Evolutionary conservation across 2,329 filamentous ascomycete genomes (phyloP).

Genomic region (Albifimbria verrucaria): DNA sequence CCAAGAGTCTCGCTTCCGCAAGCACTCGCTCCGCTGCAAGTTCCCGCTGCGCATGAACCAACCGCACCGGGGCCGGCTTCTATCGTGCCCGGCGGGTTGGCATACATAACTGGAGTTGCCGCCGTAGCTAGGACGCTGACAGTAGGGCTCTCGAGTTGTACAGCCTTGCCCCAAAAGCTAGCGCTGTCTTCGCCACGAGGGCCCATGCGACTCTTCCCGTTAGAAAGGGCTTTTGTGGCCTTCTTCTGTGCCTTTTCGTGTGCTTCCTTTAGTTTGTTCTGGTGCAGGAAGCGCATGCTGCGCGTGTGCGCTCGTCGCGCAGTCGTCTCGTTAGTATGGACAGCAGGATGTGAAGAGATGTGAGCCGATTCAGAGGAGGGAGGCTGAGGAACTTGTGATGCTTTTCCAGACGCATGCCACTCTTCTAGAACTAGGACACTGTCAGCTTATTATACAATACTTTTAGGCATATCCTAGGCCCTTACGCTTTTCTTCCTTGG

Average conservation of each 20-base stretch:
- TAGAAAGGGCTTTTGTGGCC: background rate
- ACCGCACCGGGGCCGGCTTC: background rate
- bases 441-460: rapidly evolving
- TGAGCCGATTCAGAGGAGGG: slow-evolving; percentile 60
- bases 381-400: slow-evolving; percentile 26
- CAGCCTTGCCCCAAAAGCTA: slow-evolving; percentile 10
- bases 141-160: slow-evolving; percentile 7
- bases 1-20: background rate
- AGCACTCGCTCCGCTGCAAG: background rate
- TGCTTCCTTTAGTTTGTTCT: background rate
- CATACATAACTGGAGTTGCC: slow-evolving; percentile 11
- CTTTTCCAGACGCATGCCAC: slow-evolving; percentile 46
- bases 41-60: background rate
- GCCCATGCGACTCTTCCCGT: slow-evolving; percentile 7
- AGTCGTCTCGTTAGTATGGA: slow-evolving; percentile 25
- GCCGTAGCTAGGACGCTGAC: slow-evolving; percentile 6
- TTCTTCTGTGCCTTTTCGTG: background rate
- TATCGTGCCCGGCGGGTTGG: slow-evolving; percentile 8
- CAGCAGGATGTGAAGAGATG: slow-evolving; percentile 70
- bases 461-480: background rate
- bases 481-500: slow-evolving; percentile 41
- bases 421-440: slow-evolving; percentile 25
- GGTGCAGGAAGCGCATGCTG: background rate
- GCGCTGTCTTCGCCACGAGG: slow-evolving; percentile 10
- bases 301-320: background rate